Evolutionary conservation across 768 basidiomycete genomes (phyloP), one percentile per base, ranked within the genome.

Genomic region (Trametes elegans): DNA sequence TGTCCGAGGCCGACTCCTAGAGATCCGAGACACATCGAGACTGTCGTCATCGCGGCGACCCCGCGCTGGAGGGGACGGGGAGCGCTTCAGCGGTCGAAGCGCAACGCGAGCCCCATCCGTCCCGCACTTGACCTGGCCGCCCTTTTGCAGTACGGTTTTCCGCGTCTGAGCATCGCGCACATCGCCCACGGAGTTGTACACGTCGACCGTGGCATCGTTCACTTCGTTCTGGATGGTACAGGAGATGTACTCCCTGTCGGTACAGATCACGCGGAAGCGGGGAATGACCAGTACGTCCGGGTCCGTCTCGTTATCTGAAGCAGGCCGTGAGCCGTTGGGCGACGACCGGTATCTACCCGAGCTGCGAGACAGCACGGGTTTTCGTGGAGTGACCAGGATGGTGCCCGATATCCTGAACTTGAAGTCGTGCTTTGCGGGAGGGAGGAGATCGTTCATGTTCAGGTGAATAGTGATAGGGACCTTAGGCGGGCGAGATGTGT

Each of bases 381-480:
- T 42, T 58, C 67, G 68, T 69, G 45, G 85, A 5, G 76, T 77
- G 28, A 92, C 69, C 3, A 90, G 72, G 39, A 91, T 74, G 7
- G 78, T 83, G 6, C 89, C 88, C 10, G 77, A 75, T 41, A 91
- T 79, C 10, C 73, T 78, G 68, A 91, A 88, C 5, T 77, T 78
- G 62, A 92, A 85, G 14, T 73, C 62, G 55, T 83, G 84, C 69
- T 84, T 87, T 26, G 77, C 71, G 8, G 88, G 81, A 3, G 83
- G 79, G 23, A 82, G 74, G 7, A 91, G 73, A 36, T 91, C 87
- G 60, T 88, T 88, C 76, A 91, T 88, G 64, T 91, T 90, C 55
- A 93, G 60, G 65, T 90, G 88, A 8, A 91, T 70, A 0, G 87
- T 88, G 40, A 93, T 76, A 3, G 87, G 84, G 13, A 76, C 71